A percentile compares a stretch with the other conserved stretches of the same genome.
Evolutionary conservation across 2,329 filamentous ascomycete genomes (phyloP).

Genomic region (Gnomoniopsis sp.): DNA sequence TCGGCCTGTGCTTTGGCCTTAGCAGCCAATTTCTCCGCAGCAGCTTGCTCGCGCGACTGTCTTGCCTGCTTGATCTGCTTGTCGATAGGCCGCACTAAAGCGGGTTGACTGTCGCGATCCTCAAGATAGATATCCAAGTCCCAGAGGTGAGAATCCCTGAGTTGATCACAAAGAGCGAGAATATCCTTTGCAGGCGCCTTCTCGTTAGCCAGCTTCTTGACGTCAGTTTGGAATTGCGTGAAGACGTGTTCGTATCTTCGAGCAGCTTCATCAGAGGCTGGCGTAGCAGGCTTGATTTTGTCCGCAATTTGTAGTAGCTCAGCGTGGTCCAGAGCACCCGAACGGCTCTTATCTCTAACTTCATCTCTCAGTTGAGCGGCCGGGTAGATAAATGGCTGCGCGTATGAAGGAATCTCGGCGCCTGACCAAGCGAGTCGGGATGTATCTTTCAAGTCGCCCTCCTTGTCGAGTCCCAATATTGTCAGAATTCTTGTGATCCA

Average conservation of each 20-base stretch:
- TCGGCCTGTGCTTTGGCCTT: conserved; percentile 29
- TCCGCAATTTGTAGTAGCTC: conserved; percentile 20
- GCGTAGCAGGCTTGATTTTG: conserved; percentile 13
- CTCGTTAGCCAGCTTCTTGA: conserved; percentile 38
- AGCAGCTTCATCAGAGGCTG: conserved; percentile 14
- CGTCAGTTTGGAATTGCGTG: conserved; percentile 35
- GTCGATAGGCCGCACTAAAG: conserved; percentile 63
- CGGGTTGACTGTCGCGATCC: conserved; percentile 55
- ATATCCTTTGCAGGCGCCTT: conserved; percentile 54
- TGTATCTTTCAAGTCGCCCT: conserved; percentile 33
- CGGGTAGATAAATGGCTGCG: conserved; percentile 60
- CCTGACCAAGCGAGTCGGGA: conserved; percentile 61
- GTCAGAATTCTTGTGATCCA: conserved; percentile 65
- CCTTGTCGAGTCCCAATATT: conserved; percentile 60
- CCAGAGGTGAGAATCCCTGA: conserved; percentile 64
- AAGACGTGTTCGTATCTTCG: conserved; percentile 28
- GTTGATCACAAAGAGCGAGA: conserved; percentile 61
- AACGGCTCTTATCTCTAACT: conserved; percentile 31
- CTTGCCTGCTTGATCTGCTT: conserved; percentile 52
- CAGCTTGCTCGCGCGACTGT: conserved; percentile 49
- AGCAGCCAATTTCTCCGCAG: conserved; percentile 46
- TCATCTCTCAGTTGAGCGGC: conserved; percentile 36
- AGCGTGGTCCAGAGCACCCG: conserved; percentile 34
- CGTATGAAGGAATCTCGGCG: conserved; percentile 56
- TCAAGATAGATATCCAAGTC: conserved; percentile 68